Conservation (phyloP, 805 yeast genomes). For the Sugiyamaella floridensis region DNA sequence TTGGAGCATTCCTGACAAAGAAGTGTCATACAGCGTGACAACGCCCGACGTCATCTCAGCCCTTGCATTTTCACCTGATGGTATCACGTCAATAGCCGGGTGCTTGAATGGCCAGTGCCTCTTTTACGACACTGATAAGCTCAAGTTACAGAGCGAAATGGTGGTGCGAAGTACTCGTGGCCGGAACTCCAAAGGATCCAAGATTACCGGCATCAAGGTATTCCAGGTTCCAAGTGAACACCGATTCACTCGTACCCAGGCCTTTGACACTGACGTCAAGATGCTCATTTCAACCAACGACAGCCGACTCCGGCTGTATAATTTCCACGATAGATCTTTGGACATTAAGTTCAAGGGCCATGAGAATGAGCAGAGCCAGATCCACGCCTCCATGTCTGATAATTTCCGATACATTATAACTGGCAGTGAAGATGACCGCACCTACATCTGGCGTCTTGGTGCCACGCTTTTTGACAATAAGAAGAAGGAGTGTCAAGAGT, state of each 20-base stretch:
- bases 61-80: slow-evolving; percentile 60
- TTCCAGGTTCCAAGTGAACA: slow-evolving; percentile 6
- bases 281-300: slow-evolving; percentile 73
- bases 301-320: slow-evolving; percentile 64
- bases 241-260: slow-evolving; percentile 8
- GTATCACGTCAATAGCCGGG: slow-evolving; percentile 57
- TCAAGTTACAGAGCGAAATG: slow-evolving; percentile 46
- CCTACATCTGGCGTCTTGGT: slow-evolving; percentile 65
- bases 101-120: slow-evolving; percentile 69
- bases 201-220: slow-evolving; percentile 69
- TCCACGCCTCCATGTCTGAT: slow-evolving; percentile 57
- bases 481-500: slow-evolving; percentile 40
- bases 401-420: slow-evolving; percentile 53
- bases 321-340: slow-evolving; percentile 45
- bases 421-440: slow-evolving; percentile 85
- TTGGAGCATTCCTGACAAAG: slow-evolving; percentile 79
- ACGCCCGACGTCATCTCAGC: slow-evolving; percentile 69
- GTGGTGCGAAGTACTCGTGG: slow-evolving; percentile 31
- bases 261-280: slow-evolving; percentile 32
- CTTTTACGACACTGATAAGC: slow-evolving; percentile 56
- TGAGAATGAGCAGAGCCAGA: slow-evolving; percentile 63
- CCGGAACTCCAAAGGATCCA: slow-evolving; percentile 39
- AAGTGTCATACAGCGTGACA: slow-evolving; percentile 53
- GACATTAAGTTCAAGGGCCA: slow-evolving; percentile 69
- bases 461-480: slow-evolving; percentile 13